phyloP scores from a whole-genome alignment of 73 alveolate genomes.

The Tetrahymena thermophila region DNA sequence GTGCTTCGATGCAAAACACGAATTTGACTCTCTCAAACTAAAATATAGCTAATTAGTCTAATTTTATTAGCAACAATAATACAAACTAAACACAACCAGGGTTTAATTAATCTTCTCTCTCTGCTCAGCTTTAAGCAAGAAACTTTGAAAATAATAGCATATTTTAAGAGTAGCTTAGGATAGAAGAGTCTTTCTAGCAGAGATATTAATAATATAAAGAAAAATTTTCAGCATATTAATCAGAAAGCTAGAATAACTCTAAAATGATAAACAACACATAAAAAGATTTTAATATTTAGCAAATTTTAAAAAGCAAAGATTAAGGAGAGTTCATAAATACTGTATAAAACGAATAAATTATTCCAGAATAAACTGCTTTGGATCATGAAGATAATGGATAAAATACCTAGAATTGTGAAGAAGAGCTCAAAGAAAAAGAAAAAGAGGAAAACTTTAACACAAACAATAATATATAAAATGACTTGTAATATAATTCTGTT shows the following conservation, averaged over 20 bases:
- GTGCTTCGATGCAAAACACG: not conserved
- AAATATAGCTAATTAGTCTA: not conserved
- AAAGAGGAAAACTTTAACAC: not conserved
- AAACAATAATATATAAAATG: not conserved
- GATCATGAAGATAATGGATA: not conserved
- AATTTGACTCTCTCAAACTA: not conserved
- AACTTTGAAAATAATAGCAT: not conserved
- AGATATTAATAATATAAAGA: not conserved
- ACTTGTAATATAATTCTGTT: not conserved
- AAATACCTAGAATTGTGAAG: not conserved
- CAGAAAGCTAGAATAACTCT: not conserved
- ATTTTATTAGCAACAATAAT: not conserved
- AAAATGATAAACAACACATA: not conserved
- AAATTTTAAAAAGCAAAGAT: too few relatives aligned
- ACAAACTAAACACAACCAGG: not conserved
- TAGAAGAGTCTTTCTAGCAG: not conserved
- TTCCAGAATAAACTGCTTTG: too few relatives aligned
- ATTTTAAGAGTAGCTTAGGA: not conserved
- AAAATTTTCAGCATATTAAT: not conserved
- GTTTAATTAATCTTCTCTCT: not conserved
- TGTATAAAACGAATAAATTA: not conserved
- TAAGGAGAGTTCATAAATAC: not conserved
- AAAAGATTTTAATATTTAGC: not conserved
- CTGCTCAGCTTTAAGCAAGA: not conserved
- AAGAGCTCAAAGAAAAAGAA: not conserved